Evolutionary conservation across 2,329 filamentous ascomycete genomes (phyloP).

Genomic region (Ploettnerulaceae sp.): DNA sequence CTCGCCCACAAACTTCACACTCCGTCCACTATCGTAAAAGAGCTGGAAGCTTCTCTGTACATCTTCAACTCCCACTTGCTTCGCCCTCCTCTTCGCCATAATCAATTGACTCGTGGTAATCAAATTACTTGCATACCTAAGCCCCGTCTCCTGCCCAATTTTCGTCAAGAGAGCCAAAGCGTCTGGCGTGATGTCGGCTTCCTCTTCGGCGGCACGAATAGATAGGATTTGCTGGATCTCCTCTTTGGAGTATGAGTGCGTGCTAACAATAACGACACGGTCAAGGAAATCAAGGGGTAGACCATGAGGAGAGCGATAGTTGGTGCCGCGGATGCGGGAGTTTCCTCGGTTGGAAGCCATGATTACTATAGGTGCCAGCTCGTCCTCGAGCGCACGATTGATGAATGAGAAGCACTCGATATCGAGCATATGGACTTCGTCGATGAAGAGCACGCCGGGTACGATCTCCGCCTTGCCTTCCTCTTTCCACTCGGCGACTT

Average conservation of each 20-base stretch:
- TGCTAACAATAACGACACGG: slow-evolving; percentile 93
- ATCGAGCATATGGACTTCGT: slow-evolving; percentile 99
- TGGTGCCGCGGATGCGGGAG: slow-evolving; percentile 86
- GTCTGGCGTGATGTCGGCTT: slow-evolving; percentile 85
- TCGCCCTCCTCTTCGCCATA: slow-evolving; percentile 76
- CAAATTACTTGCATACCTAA: slow-evolving; percentile 95
- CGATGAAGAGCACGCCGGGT: slow-evolving; percentile 94
- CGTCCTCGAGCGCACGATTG: slow-evolving; percentile 92
- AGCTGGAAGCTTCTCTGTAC: slow-evolving; percentile 90
- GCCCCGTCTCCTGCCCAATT: slow-evolving; percentile 85
- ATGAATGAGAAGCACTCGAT: slow-evolving; percentile 99
- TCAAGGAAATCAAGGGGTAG: slow-evolving; percentile 94
- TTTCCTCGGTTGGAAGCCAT: slow-evolving; percentile 97
- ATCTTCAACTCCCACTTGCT: slow-evolving; percentile 79
- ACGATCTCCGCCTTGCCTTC: slow-evolving; percentile 99
- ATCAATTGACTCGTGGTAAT: slow-evolving; percentile 92
- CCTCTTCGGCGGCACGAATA: slow-evolving; percentile 92
- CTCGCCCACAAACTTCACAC: slow-evolving; percentile 83
- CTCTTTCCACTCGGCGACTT: slow-evolving; percentile 98
- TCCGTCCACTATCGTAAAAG: slow-evolving; percentile 86
- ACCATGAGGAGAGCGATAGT: slow-evolving; percentile 89
- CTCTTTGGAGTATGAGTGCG: slow-evolving; percentile 73
- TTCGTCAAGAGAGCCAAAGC: slow-evolving; percentile 91
- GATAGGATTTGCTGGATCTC: slow-evolving; percentile 90
- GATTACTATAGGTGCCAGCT: slow-evolving; percentile 94